Base-by-base conservation (phyloP, 345 rosid genomes). In the Populus simonii region DNA sequence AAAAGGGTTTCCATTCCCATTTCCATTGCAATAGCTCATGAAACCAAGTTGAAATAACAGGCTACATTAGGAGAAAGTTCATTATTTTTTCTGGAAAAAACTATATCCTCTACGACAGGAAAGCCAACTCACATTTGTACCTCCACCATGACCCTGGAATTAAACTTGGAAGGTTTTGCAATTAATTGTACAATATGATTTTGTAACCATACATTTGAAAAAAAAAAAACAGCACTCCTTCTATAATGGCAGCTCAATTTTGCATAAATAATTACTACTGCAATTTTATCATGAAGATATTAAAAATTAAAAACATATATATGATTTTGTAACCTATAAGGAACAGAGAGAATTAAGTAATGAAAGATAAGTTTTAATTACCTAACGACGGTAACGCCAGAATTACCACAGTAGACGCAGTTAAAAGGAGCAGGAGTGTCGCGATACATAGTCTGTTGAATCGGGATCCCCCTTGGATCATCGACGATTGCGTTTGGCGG, bases 371-470 rank as follows among this genome's bases (percentile, higher is more conserved):
- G 51, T 25, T 22, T 39, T 39, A 39, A 71, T 72, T 77, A 94
- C 99, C 90, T 90, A 85, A 93, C 86, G 66, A 74, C 2, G 81
- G 99, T 92, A 83, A 96, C 86, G 16, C 98, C 98, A 71, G 97
- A 82, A 49, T 70, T 85, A 43, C 98, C 98, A 72, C 99, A 93
- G 83, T 51, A 78, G 47, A 78, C 80, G 79, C 99, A 93, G 84
- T 83, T 91, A 79, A 96, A 93, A 35, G 99, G 99, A 76, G 99
- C 99, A 74, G 97, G 96, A 38, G 98, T 93, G 78, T 93, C 98
- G 8, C 96, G 88, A 82, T 85, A 92, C 78, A 93, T 81, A 41
- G 98, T 96, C 87, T 91, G 98, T 11, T 92, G 93, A 76, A 96
- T 87, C 75, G 97, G 97, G 75, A 83, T 83, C 15, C 92, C 97